Conservation (phyloP, 2,329 filamentous ascomycete genomes). For the Colletotrichum sp. region DNA sequence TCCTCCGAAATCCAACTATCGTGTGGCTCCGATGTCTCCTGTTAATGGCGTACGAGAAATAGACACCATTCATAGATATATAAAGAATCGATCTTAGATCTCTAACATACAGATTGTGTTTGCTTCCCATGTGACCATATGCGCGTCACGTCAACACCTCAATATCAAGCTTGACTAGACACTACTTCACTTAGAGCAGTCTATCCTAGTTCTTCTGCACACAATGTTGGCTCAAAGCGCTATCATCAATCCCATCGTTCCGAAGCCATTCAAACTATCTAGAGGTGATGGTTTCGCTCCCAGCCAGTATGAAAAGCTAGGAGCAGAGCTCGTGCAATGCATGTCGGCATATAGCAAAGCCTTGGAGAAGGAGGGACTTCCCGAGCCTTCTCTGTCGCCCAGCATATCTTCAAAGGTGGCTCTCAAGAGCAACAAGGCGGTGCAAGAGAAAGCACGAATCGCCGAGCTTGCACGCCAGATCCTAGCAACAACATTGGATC, state of each 20-base stretch:
- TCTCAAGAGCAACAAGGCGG: neutral
- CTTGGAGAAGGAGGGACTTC: neutral
- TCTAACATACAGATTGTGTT: rapidly evolving
- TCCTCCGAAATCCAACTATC: neutral
- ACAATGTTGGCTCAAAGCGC: neutral
- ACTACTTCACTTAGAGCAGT: neutral
- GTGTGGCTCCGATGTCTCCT: neutral
- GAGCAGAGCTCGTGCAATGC: neutral
- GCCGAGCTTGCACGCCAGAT: neutral
- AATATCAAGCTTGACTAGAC: neutral
- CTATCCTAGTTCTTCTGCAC: neutral
- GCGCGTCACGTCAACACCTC: neutral
- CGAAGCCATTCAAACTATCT: neutral
- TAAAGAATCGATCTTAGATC: neutral
- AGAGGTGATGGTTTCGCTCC: neutral
- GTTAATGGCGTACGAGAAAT: neutral
- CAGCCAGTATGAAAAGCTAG: neutral
- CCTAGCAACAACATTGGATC: neutral
- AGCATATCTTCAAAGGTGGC: rapidly evolving
- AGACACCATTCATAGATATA: neutral
- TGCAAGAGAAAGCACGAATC: neutral
- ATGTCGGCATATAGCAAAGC: neutral
- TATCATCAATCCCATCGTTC: neutral
- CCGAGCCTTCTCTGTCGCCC: neutral
- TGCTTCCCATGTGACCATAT: neutral